Evolutionary conservation across 2,329 filamentous ascomycete species (phyloP).

Genomic region (Exophiala phaeomuriformis): DNA sequence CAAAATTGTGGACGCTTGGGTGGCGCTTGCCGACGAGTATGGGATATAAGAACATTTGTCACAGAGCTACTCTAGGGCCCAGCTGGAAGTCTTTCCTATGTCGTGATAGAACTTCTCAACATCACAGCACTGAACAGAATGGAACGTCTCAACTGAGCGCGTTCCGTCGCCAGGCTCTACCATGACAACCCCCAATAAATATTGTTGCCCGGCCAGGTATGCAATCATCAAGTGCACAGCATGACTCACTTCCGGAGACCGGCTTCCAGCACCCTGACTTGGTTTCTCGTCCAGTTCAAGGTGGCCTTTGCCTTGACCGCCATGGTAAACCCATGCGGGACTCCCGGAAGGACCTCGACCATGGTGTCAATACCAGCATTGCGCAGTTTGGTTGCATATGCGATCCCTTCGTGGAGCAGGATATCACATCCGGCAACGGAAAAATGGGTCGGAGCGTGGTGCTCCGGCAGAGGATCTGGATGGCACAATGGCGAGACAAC

Average conservation of each 20-base stretch:
- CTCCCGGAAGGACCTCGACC: constrained; percentile 2
- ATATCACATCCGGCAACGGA: not conserved
- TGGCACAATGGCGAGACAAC: too few species aligned
- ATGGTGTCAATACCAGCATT: not conserved
- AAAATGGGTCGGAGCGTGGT: not conserved
- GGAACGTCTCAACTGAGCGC: too few species aligned
- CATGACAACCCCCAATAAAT: too few species aligned
- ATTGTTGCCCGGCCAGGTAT: too few species aligned
- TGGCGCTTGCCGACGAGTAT: constrained; percentile 46
- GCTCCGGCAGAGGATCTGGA: not conserved
- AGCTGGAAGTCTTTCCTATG: not conserved
- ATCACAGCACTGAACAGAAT: too few species aligned
- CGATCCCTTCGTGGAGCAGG: not conserved
- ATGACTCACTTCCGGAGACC: not conserved
- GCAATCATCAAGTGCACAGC: too few species aligned
- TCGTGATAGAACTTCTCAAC: not conserved
- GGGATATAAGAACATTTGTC: constrained; percentile 31
- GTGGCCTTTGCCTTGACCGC: not conserved
- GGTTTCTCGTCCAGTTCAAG: not conserved
- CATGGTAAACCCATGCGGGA: not conserved
- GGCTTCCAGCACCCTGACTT: not conserved
- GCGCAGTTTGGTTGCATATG: not conserved
- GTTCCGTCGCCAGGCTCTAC: too few species aligned
- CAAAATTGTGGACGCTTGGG: constrained; percentile 46
- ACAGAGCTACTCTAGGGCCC: not conserved